Evolutionary conservation across 2,329 filamentous ascomycete genomes (phyloP).

Genomic region (Colletotrichum acutatum): DNA sequence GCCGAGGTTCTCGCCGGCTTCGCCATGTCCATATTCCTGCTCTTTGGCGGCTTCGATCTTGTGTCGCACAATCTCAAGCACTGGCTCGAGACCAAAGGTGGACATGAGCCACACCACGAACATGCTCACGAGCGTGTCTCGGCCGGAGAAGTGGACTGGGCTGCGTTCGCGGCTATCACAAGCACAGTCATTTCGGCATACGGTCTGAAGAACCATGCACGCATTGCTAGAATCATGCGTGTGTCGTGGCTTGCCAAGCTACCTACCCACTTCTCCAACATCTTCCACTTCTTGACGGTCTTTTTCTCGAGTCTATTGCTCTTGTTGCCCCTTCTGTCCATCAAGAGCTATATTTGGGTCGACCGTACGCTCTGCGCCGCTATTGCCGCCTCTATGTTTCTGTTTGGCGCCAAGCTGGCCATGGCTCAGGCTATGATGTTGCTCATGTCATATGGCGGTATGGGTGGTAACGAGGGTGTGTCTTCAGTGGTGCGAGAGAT

Average conservation of each 20-base stretch:
- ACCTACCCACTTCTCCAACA: constrained; percentile 90
- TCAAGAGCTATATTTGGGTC: constrained; percentile 84
- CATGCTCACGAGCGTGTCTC: constrained; percentile 74
- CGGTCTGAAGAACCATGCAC: constrained; percentile 87
- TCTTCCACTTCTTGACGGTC: constrained; percentile 93
- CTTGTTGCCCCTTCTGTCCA: constrained; percentile 82
- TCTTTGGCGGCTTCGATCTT: constrained; percentile 98
- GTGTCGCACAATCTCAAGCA: constrained; percentile 95
- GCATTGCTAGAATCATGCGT: constrained; percentile 92
- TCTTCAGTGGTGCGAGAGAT: constrained; percentile 86
- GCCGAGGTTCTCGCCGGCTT: constrained; percentile 96
- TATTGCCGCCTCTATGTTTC: constrained; percentile 90
- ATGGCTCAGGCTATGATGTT: constrained; percentile 92
- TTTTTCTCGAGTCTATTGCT: constrained; percentile 86
- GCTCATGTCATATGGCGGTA: constrained; percentile 82
- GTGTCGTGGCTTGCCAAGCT: constrained; percentile 85
- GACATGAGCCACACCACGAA: constrained; percentile 78
- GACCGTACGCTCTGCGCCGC: constrained; percentile 84
- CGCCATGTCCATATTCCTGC: constrained; percentile 92
- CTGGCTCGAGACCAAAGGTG: constrained; percentile 78
- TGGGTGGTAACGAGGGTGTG: constrained; percentile 59
- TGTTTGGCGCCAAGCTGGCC: constrained; percentile 84
- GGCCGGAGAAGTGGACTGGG: constrained; percentile 82
- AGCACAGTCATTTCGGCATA: constrained; percentile 90
- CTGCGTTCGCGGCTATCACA: constrained; percentile 82